phyloP scores from a whole-genome alignment of 345 rosid genomes.

The Arabidopsis thaliana region TAIR10.1 NC_003075.7:11296501-11297000 shows the following conservation, averaged over 20 bases:
- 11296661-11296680: neutral
- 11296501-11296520: neutral
- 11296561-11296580: neutral
- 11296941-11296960: neutral
- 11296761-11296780: too few relatives aligned
- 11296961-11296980: conserved; percentile 7
- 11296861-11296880: too few relatives aligned
- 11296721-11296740: neutral
- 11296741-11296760: neutral
- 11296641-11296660: neutral
- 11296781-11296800: too few relatives aligned
- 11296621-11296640: conserved; percentile 10
- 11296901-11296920: too few relatives aligned
- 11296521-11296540: neutral
- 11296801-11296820: too few relatives aligned
- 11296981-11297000: conserved; percentile 20
- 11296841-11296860: too few relatives aligned
- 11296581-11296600: neutral
- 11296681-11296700: neutral
- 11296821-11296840: too few relatives aligned
- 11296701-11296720: neutral
- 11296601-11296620: neutral
- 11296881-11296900: too few relatives aligned
- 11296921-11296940: too few relatives aligned
- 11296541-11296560: neutral